A percentile compares a stretch with the other conserved stretches of the same genome.
phyloP scores from a whole-genome alignment of 192 early-diverging fungal species.

The Entomortierella beljakovae region DNA sequence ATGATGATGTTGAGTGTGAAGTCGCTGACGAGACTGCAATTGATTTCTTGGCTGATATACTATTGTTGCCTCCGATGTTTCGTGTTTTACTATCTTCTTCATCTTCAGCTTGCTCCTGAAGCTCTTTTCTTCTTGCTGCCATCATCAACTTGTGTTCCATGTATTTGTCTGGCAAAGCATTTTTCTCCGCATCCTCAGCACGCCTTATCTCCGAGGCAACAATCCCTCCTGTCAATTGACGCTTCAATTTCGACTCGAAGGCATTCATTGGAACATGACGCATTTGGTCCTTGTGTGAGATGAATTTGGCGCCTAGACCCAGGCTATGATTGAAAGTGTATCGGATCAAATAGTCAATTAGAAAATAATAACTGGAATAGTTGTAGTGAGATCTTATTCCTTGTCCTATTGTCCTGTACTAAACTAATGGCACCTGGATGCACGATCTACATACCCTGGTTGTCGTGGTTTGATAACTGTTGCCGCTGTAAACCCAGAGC shows the following conservation, averaged over 20 bases:
- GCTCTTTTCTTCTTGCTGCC: slow-evolving; percentile 51
- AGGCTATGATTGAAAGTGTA: slow-evolving; percentile 34
- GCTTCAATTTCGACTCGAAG: slow-evolving; percentile 56
- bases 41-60: neutral
- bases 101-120: slow-evolving; percentile 27
- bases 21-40: neutral
- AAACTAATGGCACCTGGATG: no score
- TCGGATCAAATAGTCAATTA: neutral
- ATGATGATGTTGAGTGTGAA: neutral
- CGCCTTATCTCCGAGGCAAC: slow-evolving; percentile 15
- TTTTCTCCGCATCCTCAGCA: slow-evolving; percentile 35
- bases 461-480: slow-evolving; percentile 32
- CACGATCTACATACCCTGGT: slow-evolving; percentile 37
- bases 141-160: slow-evolving; percentile 52
- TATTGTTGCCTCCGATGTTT: slow-evolving; percentile 24
- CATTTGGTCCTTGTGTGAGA: slow-evolving; percentile 64
- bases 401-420: no score
- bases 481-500: slow-evolving; percentile 9
- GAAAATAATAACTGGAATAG: neutral
- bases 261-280: slow-evolving; percentile 50
- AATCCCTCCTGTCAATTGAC: slow-evolving; percentile 49
- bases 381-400: no score
- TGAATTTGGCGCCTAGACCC: slow-evolving; percentile 64
- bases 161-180: slow-evolving; percentile 54
- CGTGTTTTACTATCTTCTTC: slow-evolving; percentile 40